phyloP scores from a whole-genome alignment of 2,329 filamentous ascomycete species.

The Chrysosporium queenslandicum region DNA sequence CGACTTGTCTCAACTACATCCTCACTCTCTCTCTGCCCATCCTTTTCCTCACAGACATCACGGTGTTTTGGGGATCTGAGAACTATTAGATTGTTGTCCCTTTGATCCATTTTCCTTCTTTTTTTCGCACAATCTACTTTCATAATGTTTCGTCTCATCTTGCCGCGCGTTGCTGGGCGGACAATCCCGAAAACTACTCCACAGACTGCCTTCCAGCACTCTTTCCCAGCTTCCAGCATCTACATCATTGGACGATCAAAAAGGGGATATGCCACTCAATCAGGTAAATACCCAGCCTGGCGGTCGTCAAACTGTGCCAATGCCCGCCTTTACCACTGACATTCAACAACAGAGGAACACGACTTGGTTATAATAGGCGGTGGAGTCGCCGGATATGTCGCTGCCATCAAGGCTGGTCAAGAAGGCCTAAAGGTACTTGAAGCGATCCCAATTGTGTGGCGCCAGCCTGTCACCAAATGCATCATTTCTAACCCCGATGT shows the following conservation, averaged over 20 bases:
- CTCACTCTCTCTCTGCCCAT: slow-evolving; percentile 18
- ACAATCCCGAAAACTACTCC: slow-evolving; percentile 31
- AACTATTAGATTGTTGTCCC: slow-evolving; percentile 9
- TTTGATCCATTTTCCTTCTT: slow-evolving; percentile 20
- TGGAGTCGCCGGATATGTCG: slow-evolving; percentile 96
- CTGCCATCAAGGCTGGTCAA: slow-evolving; percentile 97
- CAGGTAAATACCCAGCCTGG: slow-evolving; percentile 25
- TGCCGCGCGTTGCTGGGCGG: slow-evolving; percentile 43
- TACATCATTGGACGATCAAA: slow-evolving; percentile 43
- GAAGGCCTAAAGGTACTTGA: slow-evolving; percentile 83
- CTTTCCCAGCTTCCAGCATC: slow-evolving; percentile 31
- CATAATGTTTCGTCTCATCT: slow-evolving; percentile 45
- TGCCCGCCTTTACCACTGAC: slow-evolving; percentile 13
- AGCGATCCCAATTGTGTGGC: slow-evolving; percentile 11
- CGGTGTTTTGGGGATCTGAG: neutral
- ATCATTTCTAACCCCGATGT: slow-evolving; percentile 14
- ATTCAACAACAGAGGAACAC: slow-evolving; percentile 61
- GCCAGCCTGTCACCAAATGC: neutral
- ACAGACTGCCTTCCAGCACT: slow-evolving; percentile 30
- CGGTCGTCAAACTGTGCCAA: neutral
- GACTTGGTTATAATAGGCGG: slow-evolving; percentile 96
- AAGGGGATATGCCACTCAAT: slow-evolving; percentile 48
- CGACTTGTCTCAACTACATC: neutral
- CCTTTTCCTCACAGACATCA: slow-evolving; percentile 20
- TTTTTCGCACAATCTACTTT: slow-evolving; percentile 19